Conservation (phyloP, 2,329 filamentous ascomycete species). For the Ceratocystis smalleyi region DNA sequence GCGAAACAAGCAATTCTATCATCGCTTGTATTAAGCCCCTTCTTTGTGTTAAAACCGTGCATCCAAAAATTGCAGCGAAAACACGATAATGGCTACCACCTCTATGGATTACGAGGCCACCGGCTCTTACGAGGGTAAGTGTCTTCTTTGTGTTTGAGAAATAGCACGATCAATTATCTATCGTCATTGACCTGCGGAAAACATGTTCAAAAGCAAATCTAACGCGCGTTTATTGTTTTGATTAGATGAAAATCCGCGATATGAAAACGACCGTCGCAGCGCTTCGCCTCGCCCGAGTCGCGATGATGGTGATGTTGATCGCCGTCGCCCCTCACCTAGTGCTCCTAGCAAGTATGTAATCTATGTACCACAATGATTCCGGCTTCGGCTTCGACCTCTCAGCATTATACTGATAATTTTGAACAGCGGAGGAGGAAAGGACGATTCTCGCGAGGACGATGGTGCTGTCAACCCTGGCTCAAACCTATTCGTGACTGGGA, state of each 20-base stretch:
- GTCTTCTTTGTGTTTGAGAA: constrained; percentile 10
- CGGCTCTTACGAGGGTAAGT: constrained; percentile 47
- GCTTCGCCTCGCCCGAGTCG: constrained; percentile 46
- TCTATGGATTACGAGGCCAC: constrained; percentile 59
- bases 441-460: constrained; percentile 47
- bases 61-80: neutral
- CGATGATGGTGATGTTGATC: constrained; percentile 43
- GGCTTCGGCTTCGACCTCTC: neutral
- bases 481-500: constrained; percentile 97
- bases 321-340: constrained; percentile 43
- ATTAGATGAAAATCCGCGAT: constrained; percentile 47
- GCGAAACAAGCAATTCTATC: constrained; percentile 9
- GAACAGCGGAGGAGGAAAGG: constrained; percentile 33
- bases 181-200: no score
- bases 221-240: neutral
- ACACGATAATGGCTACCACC: constrained; percentile 40
- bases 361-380: neutral
- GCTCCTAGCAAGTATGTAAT: constrained; percentile 41
- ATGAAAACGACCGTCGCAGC: constrained; percentile 51
- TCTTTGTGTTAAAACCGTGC: constrained; percentile 20
- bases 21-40: constrained; percentile 20
- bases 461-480: constrained; percentile 83
- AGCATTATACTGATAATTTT: constrained; percentile 7
- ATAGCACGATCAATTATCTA: neutral
- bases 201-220: neutral